Percentiles rank a stretch among this genome's conserved stretches.
Conservation (phyloP, 306 rosid species). For the Cucurbita argyrosperma region DNA sequence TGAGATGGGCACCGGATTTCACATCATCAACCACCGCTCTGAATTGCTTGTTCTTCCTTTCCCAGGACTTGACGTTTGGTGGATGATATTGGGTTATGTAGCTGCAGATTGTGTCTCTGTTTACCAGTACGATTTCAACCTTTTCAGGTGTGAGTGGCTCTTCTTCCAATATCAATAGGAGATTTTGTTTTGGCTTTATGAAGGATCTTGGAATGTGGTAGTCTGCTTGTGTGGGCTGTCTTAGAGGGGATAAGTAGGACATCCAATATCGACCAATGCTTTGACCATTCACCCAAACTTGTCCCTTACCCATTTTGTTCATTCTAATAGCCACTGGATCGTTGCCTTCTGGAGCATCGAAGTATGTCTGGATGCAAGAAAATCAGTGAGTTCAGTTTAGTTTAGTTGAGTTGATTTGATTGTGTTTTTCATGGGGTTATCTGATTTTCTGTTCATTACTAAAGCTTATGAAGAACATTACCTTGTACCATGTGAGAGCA, state of each 20-base stretch:
- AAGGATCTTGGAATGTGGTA: conserved; percentile 73
- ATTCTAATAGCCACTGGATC: conserved; percentile 61
- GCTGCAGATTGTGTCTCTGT: conserved; percentile 71
- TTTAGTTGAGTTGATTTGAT: not conserved
- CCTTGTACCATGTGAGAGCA: conserved; percentile 70
- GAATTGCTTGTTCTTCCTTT: conserved; percentile 18
- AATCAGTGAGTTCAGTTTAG: not conserved
- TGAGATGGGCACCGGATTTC: conserved; percentile 22
- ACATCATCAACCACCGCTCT: not conserved
- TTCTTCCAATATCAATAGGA: conserved; percentile 69
- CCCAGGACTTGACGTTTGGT: conserved; percentile 46
- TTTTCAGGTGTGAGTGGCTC: conserved; percentile 19
- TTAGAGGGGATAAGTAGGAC: conserved; percentile 40
- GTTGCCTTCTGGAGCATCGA: conserved; percentile 52
- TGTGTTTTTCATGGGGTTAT: not conserved
- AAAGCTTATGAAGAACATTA: conserved; percentile 6
- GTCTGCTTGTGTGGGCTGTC: conserved; percentile 51
- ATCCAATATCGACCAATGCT: conserved; percentile 80
- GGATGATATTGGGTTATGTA: conserved; percentile 28
- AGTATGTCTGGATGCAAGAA: conserved; percentile 34
- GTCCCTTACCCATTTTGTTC: conserved; percentile 75
- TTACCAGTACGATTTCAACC: conserved; percentile 35
- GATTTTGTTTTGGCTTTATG: conserved; percentile 31
- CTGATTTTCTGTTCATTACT: not conserved
- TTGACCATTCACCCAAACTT: conserved; percentile 67